Conservation (phyloP, 306 rosid species). For the Albizia julibrissin region DNA sequence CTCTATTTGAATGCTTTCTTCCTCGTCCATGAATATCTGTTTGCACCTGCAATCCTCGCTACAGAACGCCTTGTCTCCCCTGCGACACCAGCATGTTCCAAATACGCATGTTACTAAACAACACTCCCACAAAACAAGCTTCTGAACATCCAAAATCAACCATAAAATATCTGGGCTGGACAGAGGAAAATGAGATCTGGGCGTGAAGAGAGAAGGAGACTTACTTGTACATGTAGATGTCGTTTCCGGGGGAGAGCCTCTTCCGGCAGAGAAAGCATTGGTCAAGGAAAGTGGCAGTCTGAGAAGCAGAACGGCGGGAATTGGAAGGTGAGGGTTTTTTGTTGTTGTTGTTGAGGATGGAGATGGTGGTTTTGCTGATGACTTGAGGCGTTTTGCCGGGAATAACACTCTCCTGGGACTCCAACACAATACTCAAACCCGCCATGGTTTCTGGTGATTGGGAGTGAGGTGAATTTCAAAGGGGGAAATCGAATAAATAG, state of each 20-base stretch:
- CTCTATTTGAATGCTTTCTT: slow-evolving; percentile 53
- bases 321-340: slow-evolving; percentile 6
- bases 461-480: neutral
- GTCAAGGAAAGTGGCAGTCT: slow-evolving; percentile 58
- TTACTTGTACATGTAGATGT: slow-evolving; percentile 97
- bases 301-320: slow-evolving; percentile 16
- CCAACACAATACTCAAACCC: slow-evolving; percentile 79
- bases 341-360: slow-evolving; percentile 32
- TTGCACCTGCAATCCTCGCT: slow-evolving; percentile 88
- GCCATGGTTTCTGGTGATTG: slow-evolving; percentile 39
- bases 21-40: slow-evolving; percentile 89
- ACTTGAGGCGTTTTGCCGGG: slow-evolving; percentile 48
- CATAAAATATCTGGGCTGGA: neutral
- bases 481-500: slow-evolving; percentile 33
- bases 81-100: slow-evolving; percentile 29
- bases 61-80: slow-evolving; percentile 89
- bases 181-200: slow-evolving; percentile 7
- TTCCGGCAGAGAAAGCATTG: slow-evolving; percentile 71
- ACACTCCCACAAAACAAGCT: neutral
- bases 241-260: slow-evolving; percentile 68
- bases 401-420: slow-evolving; percentile 44
- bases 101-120: neutral
- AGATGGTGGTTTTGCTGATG: slow-evolving; percentile 61
- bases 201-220: slow-evolving; percentile 11
- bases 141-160: neutral